Percentiles rank a stretch among this genome's conserved stretches.
Evolutionary conservation across 495 filamentous ascomycete species (phyloP).

Genomic region (Aspergillus hancockii): DNA sequence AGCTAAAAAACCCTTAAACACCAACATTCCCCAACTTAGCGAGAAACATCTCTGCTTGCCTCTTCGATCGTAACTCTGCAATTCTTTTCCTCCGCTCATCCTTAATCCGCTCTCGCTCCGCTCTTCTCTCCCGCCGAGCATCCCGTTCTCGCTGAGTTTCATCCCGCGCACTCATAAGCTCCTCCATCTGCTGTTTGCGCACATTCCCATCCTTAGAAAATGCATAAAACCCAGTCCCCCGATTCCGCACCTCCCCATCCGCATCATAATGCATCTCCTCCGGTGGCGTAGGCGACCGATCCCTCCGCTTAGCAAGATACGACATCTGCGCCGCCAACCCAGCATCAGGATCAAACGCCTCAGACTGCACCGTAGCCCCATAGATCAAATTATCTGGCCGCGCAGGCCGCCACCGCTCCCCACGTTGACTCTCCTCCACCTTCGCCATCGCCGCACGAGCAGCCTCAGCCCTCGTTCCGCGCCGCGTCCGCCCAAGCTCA

Average conservation of each 20-base stretch:
- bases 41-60: conserved; percentile 71
- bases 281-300: conserved; percentile 75
- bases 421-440: conserved; percentile 24
- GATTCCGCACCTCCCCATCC: conserved; percentile 74
- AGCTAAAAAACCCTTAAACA: conserved; percentile 4
- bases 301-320: conserved; percentile 68
- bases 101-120: conserved; percentile 48
- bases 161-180: conserved; percentile 61
- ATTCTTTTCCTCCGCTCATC: conserved; percentile 60
- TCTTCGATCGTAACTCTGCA: conserved; percentile 57
- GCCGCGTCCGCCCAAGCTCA: conserved; percentile 81
- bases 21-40: conserved; percentile 40
- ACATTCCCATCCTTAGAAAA: conserved; percentile 72
- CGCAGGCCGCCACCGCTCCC: conserved; percentile 58
- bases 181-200: conserved; percentile 73
- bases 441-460: conserved; percentile 55
- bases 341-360: conserved; percentile 75
- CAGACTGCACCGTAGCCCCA: conserved; percentile 77
- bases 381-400: conserved; percentile 73
- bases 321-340: conserved; percentile 64
- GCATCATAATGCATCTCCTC: conserved; percentile 83
- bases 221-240: conserved; percentile 86
- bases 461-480: conserved; percentile 63
- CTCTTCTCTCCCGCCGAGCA: conserved; percentile 49
- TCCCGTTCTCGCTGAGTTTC: conserved; percentile 65